Evolutionary conservation across 805 yeast genomes (phyloP).

Genomic region (Maudiozyma pseudohumilis): DNA sequence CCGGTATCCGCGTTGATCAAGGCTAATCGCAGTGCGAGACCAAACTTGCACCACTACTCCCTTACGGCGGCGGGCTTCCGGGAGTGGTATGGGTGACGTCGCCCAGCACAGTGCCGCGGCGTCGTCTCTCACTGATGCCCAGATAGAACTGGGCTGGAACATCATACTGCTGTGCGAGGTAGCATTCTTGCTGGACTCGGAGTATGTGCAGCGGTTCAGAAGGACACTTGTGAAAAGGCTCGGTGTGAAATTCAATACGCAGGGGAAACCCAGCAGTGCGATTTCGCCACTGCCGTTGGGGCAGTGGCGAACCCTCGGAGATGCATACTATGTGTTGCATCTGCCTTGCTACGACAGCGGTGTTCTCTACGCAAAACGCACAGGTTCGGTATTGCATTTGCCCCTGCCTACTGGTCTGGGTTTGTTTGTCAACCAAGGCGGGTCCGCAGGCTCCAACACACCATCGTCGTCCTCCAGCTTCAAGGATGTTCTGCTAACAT

Average conservation of each 20-base stretch:
- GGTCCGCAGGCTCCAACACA: too few relatives aligned
- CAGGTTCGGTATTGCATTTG: conserved; percentile 14
- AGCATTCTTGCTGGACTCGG: conserved; percentile 11
- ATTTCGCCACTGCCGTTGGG: too few relatives aligned
- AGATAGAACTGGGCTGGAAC: conserved; percentile 27
- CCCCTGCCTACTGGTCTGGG: conserved; percentile 9
- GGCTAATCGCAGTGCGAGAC: conserved; percentile 4
- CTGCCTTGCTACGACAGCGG: conserved; percentile 18
- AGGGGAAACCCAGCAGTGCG: too few relatives aligned
- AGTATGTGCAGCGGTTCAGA: conserved; percentile 1
- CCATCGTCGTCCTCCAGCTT: conserved; percentile 1
- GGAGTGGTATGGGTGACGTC: conserved; percentile 29
- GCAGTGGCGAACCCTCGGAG: conserved; percentile 21
- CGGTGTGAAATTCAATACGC: conserved; percentile 1
- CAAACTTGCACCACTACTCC: conserved; percentile 12
- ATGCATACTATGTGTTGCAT: conserved; percentile 17
- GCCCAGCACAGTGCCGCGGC: neutral
- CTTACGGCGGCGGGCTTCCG: conserved; percentile 15
- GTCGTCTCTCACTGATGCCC: neutral
- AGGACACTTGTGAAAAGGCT: conserved; percentile 2
- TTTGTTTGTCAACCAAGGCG: neutral
- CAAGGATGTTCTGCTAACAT: conserved; percentile 21
- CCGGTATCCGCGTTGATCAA: conserved; percentile 17
- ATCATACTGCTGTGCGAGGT: conserved; percentile 22
- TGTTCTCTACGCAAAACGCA: conserved; percentile 20